Evolutionary conservation across 306 rosid species (phyloP).

Genomic region (Erythrophleum fordii): DNA sequence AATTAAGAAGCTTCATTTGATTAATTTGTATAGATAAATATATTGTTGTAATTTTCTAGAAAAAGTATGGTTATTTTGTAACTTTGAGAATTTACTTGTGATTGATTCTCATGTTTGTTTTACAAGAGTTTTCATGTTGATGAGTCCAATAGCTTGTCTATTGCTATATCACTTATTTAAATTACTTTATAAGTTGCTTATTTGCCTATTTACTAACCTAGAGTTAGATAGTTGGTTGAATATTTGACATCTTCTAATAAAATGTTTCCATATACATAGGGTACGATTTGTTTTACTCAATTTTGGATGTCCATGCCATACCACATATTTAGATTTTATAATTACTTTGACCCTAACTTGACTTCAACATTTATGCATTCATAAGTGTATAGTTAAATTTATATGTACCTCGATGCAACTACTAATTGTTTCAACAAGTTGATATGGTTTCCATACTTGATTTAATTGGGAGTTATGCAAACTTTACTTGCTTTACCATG

Average conservation of each 20-base stretch:
- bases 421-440: not conserved
- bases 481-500: not conserved
- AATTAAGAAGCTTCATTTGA: no score
- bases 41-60: no score
- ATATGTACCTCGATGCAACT: not conserved
- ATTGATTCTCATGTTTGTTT: no score
- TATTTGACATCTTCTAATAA: not conserved
- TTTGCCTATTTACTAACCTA: not conserved
- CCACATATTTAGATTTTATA: not conserved
- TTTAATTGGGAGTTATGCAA: not conserved
- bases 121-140: no score
- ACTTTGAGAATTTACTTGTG: no score
- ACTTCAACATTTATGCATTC: not conserved
- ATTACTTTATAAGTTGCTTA: constrained; percentile 1
- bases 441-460: not conserved
- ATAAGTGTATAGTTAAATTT: not conserved
- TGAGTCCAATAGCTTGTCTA: no score
- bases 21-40: no score
- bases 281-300: not conserved
- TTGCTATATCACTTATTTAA: no score
- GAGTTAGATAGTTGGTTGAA: not conserved
- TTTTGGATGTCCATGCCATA: not conserved
- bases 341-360: not conserved
- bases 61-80: no score
- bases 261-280: not conserved